phyloP scores from a whole-genome alignment of 1,284 basidiomycete genomes.

The Fomitopsis betulina region DNA sequence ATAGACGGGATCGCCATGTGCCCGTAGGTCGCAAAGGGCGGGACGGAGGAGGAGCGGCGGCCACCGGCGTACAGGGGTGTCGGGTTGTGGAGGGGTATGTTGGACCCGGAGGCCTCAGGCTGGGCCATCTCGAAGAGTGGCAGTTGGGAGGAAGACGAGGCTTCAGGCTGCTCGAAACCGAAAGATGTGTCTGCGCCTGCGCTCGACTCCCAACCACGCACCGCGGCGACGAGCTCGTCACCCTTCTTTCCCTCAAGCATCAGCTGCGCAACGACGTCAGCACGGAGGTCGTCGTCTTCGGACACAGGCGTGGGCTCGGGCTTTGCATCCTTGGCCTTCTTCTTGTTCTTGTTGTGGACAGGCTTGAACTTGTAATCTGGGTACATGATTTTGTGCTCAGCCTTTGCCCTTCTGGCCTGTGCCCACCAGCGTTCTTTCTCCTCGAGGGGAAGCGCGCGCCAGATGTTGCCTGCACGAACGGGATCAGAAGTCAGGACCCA shows the following conservation, averaged over 20 bases:
- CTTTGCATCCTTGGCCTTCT: slow-evolving; percentile 25
- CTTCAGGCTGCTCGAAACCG: slow-evolving; percentile 4
- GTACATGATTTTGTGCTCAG: slow-evolving; percentile 56
- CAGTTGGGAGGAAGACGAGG: no score
- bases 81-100: slow-evolving; percentile 4
- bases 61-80: slow-evolving; percentile 28
- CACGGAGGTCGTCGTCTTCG: slow-evolving; percentile 38
- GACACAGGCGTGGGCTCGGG: slow-evolving; percentile 25
- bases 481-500: neutral
- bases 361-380: slow-evolving; percentile 72
- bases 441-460: slow-evolving; percentile 60
- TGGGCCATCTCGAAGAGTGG: slow-evolving; percentile 7
- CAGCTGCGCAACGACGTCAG: slow-evolving; percentile 50
- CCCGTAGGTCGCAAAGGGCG: slow-evolving; percentile 44
- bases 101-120: slow-evolving; percentile 2
- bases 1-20: slow-evolving; percentile 38
- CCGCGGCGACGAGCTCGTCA: slow-evolving; percentile 56
- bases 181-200: slow-evolving; percentile 13
- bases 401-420: slow-evolving; percentile 62
- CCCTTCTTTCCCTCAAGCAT: slow-evolving; percentile 43
- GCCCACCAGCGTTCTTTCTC: slow-evolving; percentile 65
- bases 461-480: slow-evolving; percentile 51
- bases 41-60: slow-evolving; percentile 63
- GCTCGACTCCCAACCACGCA: slow-evolving; percentile 47
- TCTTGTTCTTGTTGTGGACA: slow-evolving; percentile 56